Base-by-base conservation (phyloP, 1,284 basidiomycete genomes). In the Marasmius fiardii region DNA sequence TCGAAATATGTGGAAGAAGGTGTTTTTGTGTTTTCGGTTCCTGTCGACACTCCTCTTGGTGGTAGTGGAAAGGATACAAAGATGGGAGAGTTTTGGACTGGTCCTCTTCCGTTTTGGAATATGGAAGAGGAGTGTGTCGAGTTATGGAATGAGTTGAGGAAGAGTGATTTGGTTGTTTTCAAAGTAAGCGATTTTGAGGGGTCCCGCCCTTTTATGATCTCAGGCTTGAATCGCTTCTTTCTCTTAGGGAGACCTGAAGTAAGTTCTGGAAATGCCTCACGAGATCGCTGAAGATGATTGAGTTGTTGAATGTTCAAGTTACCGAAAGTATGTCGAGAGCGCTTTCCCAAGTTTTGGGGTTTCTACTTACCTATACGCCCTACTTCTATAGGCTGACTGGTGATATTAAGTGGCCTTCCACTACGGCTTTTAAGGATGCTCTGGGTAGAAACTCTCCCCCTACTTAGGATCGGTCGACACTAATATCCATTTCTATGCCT, bases 331-430 rank as follows among this genome's bases (percentile, higher is more conserved):
- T 58, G 87, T 63, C 28, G 50, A 52, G 51, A n/a, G n/a, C n/a
- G n/a, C n/a, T n/a, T 57, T 51, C 53, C 60, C 62, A 24, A 72
- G 73, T 58, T 60, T 78, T 26, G 71, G 71, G 5, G 14, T 23
- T 41, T 43, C n/a, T n/a, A 49, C 34, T 44, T 33, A 6, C 53
- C 55, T 24, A 56, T 41, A 41, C 16, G 4, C 28, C 3, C 60
- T 56, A 59, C 55, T 60, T 44, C 58, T n/a, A n/a, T n/a, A 97
- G 93, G 67, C 79, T 99, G 26, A 91, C 94, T 0, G 92, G 91
- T 10, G 96, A 99, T 68, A 80, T 93, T 16, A 78, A 80, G 63
- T 99, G 96, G 96, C 90, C 92, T 0, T 80, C 86, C 0, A 88
- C 84, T 43, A 95, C 93, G 0, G 74, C 89, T 0, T 95, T 98